Conservation (phyloP, 805 yeast species). For the Cyberlindnera lachancei region DNA sequence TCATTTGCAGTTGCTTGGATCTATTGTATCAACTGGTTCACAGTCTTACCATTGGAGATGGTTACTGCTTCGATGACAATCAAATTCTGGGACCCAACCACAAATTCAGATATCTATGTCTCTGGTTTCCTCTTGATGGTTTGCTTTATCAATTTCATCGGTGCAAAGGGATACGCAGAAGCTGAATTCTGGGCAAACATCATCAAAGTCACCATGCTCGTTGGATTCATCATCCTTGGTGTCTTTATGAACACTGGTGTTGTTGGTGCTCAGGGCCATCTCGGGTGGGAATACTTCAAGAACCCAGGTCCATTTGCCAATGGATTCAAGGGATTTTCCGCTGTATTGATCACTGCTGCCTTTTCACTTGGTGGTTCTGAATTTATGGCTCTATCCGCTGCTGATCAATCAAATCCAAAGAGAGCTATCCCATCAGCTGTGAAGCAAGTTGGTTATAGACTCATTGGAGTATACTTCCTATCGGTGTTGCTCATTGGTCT, state of each 20-base stretch:
- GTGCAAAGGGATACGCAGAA: slow-evolving; percentile 54
- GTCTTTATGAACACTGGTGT: slow-evolving; percentile 38
- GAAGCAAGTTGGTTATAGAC: slow-evolving; percentile 49
- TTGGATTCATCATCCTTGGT: slow-evolving; percentile 51
- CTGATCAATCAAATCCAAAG: slow-evolving; percentile 38
- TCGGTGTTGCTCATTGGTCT: slow-evolving; percentile 42
- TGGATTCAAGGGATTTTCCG: slow-evolving; percentile 48
- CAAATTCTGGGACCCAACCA: slow-evolving; percentile 46
- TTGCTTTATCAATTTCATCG: slow-evolving; percentile 35
- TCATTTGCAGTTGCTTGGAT: slow-evolving; percentile 59
- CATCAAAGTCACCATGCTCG: slow-evolving; percentile 54
- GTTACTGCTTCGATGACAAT: slow-evolving; percentile 60
- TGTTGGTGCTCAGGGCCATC: slow-evolving; percentile 34
- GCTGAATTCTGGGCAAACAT: slow-evolving; percentile 59
- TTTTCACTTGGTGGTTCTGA: slow-evolving; percentile 60
- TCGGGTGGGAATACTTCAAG: slow-evolving; percentile 45
- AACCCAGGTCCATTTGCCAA: slow-evolving; percentile 47
- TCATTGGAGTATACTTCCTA: slow-evolving; percentile 40
- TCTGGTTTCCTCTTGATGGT: slow-evolving; percentile 42
- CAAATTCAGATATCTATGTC: slow-evolving; percentile 53
- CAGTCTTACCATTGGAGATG: slow-evolving; percentile 55
- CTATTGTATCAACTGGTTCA: slow-evolving; percentile 56
- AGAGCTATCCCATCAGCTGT: slow-evolving; percentile 51
- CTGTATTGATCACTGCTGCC: slow-evolving; percentile 48
- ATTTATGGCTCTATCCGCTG: slow-evolving; percentile 49